Conservation (phyloP, 495 filamentous ascomycete species). For the Penicillium canescens region DNA sequence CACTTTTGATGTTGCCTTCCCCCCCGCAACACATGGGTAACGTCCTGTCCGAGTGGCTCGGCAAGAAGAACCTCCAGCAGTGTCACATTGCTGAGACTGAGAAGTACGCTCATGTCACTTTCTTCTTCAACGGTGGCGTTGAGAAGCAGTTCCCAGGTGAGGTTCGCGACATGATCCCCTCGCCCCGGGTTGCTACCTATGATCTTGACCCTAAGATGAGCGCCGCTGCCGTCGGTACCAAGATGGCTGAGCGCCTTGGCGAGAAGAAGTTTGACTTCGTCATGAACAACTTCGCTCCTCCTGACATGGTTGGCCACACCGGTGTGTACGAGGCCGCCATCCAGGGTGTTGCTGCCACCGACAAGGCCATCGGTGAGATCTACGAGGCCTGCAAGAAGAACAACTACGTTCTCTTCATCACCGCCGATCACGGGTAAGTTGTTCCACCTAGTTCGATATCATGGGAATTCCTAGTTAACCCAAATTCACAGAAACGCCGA, state of each 20-base stretch:
- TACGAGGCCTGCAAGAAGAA: conserved; percentile 91
- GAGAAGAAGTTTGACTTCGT: conserved; percentile 87
- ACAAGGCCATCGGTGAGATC: conserved; percentile 89
- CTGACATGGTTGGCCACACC: conserved; percentile 99
- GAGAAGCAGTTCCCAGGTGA: conserved; percentile 95
- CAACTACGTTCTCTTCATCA: conserved; percentile 90
- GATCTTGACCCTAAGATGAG: conserved; percentile 97
- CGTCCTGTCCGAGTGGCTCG: conserved; percentile 92
- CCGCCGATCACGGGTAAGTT: conserved; percentile 84
- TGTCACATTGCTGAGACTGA: conserved; percentile 98
- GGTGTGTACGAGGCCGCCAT: conserved; percentile 97
- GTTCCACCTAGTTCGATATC: background rate
- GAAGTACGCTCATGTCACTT: conserved; percentile 98
- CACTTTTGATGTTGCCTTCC: conserved; percentile 90
- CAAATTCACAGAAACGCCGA: conserved; percentile 73
- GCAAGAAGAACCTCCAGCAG: conserved; percentile 83
- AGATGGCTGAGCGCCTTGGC: conserved; percentile 78
- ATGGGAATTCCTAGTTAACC: conserved; percentile 1
- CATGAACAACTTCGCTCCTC: conserved; percentile 99
- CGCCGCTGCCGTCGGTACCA: conserved; percentile 80
- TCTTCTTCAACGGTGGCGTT: conserved; percentile 99
- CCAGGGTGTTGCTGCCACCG: conserved; percentile 78
- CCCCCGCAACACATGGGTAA: conserved; percentile 95
- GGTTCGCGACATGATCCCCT: conserved; percentile 73
- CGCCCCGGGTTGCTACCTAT: conserved; percentile 87